Conservation (phyloP, 495 filamentous ascomycete genomes). For the Hypomontagnella submonticulosa region DNA sequence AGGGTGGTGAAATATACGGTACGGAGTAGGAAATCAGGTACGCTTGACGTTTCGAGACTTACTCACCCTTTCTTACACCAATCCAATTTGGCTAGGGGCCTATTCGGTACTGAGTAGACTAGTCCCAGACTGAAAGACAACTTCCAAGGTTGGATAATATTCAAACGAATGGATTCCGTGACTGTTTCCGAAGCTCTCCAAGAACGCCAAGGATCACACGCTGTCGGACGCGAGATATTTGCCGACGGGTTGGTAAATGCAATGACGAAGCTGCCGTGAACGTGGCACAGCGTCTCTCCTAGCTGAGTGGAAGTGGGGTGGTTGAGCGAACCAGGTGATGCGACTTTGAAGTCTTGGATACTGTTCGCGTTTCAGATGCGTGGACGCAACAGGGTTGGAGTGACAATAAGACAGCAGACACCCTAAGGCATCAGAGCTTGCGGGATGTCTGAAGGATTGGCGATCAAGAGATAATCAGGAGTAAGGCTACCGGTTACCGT, state of each 20-base stretch:
- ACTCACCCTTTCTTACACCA: constrained; percentile 32
- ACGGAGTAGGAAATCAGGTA: constrained; percentile 50
- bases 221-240: constrained; percentile 30
- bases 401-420: constrained; percentile 23
- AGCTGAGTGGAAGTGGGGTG: constrained; percentile 36
- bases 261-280: constrained; percentile 34
- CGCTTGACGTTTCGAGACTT: constrained; percentile 54
- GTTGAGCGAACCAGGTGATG: constrained; percentile 40
- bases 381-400: constrained; percentile 35
- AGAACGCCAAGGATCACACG: constrained; percentile 25
- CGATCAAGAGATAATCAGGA: constrained; percentile 58
- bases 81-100: constrained; percentile 30
- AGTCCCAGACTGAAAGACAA: constrained; percentile 29
- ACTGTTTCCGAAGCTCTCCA: constrained; percentile 33
- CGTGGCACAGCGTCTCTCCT: constrained; percentile 39
- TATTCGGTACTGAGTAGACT: constrained; percentile 25
- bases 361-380: constrained; percentile 49
- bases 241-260: constrained; percentile 30
- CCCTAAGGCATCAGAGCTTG: constrained; percentile 21
- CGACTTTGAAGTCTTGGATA: constrained; percentile 42
- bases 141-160: constrained; percentile 28
- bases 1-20: constrained; percentile 48
- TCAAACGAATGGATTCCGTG: constrained; percentile 31
- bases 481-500: constrained; percentile 18
- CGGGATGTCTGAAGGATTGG: constrained; percentile 47